Base-by-base conservation (phyloP, 345 rosid genomes). In the Draba incana region DNA sequence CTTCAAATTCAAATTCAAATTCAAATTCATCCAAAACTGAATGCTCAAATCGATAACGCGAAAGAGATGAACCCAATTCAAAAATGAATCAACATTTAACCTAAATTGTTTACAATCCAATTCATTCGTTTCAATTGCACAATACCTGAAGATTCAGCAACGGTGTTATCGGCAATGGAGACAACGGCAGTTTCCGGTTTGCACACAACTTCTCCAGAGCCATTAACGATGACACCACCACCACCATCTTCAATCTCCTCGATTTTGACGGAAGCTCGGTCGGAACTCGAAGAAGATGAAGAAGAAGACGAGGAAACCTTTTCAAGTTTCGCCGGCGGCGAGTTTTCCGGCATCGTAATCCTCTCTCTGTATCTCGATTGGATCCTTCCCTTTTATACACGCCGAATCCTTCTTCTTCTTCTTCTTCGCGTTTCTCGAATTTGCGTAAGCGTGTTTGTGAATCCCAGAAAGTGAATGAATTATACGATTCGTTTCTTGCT, bases 191-290 rank as follows among this genome's bases (percentile, higher is more conserved):
- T 69, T n/a, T 43, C 68, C 5, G 55, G 80, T 56, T 75, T 73
- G 57, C 16, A 52, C 24, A 74, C 77, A 24, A 78, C 42, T 57
- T 78, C 82, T 51, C 68, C 76, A 49, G 67, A 69, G 44, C 45
- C 78, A 51, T 55, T 73, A 16, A 68, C 56, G 52, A 81, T 37
- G 53, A 78, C 73, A 52, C 52, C 78, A 49, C n/a, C 57, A 65
- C 77, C 73, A 52, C 50, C 84, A 47, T n/a, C 62, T 33, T 54
- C 75, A 56, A 78, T 81, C 72, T 82, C 86, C 67, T 80, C 83
- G 63, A 75, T 38, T 15, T 45, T 77, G 25, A 68, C 83, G 20
- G 85, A 68, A 59, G 50, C 71, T 62, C 80, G 81, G 16, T 50
- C 76, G 33, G 83, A 80, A 46, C 68, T 81, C 10, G 84, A 79